Conservation (phyloP, 2,329 filamentous ascomycete species). For the Chalaropsis thielavioides region DNA sequence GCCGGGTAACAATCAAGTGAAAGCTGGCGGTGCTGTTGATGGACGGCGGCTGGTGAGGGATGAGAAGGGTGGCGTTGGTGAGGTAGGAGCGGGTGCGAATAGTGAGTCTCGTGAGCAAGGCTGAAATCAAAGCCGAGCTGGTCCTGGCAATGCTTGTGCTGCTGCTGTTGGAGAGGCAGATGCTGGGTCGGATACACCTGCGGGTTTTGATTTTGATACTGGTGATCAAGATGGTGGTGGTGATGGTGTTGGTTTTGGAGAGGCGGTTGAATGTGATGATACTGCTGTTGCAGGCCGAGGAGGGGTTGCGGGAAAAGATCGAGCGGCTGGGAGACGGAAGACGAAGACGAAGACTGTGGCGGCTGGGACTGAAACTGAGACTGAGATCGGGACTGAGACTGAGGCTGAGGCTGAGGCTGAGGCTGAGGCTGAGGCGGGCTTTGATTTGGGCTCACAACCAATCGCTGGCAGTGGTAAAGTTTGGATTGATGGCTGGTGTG, state of each 20-base stretch:
- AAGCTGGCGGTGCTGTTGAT: constrained; percentile 5
- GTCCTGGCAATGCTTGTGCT: not conserved
- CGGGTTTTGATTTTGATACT: constrained; percentile 11
- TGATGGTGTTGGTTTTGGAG: constrained; percentile 8
- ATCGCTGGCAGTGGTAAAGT: not conserved
- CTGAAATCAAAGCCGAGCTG: not conserved
- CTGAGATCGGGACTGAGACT: not conserved
- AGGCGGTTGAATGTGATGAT: constrained; percentile 12
- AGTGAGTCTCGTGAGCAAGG: not conserved
- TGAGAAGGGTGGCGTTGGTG: not conserved
- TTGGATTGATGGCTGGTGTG: not conserved
- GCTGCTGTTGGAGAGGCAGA: constrained; percentile 20
- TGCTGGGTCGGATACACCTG: constrained; percentile 14
- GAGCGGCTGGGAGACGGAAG: not conserved
- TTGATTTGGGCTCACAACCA: not conserved
- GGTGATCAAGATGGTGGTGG: constrained; percentile 19
- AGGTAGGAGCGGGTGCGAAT: constrained; percentile 4
- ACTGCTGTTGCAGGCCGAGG: not conserved
- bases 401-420: not conserved
- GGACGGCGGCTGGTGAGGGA: not conserved
- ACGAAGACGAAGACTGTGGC: not conserved
- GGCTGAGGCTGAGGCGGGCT: not conserved
- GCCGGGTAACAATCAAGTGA: not conserved
- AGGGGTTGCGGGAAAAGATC: not conserved
- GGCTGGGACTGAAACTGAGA: not conserved